Conservation (phyloP, 306 rosid genomes). For the Trifolium fragiferum region DNA sequence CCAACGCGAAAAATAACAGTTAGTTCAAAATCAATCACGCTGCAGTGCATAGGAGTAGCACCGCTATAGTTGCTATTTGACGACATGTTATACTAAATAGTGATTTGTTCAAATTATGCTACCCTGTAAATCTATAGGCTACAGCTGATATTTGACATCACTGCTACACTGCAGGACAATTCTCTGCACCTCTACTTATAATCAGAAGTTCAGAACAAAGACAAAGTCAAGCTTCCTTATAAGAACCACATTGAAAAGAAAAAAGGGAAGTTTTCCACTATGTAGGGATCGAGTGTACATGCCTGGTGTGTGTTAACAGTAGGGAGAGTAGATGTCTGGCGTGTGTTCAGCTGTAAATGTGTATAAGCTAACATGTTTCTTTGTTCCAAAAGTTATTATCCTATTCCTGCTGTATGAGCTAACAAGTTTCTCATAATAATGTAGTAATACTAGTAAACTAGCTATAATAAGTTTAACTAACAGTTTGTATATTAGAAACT, state of each 20-base stretch:
- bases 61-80: neutral
- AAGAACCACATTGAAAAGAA: neutral
- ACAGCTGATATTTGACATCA: neutral
- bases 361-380: too few relatives aligned
- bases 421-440: too few relatives aligned
- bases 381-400: too few relatives aligned
- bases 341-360: too few relatives aligned
- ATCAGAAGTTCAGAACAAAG: neutral
- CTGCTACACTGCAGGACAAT: neutral
- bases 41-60: neutral
- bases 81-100: neutral
- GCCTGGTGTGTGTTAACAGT: neutral
- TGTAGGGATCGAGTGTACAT: neutral
- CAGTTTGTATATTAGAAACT: too few relatives aligned
- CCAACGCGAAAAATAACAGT: neutral
- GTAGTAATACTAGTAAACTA: too few relatives aligned
- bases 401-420: too few relatives aligned
- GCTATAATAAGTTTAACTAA: too few relatives aligned
- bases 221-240: neutral
- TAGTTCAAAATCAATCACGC: neutral
- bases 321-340: too few relatives aligned
- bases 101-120: neutral
- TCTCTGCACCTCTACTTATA: neutral
- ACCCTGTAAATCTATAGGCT: neutral
- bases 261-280: too few relatives aligned